Conservation (phyloP, 495 filamentous ascomycete genomes). For the Aspergillus cavernicola region DNA sequence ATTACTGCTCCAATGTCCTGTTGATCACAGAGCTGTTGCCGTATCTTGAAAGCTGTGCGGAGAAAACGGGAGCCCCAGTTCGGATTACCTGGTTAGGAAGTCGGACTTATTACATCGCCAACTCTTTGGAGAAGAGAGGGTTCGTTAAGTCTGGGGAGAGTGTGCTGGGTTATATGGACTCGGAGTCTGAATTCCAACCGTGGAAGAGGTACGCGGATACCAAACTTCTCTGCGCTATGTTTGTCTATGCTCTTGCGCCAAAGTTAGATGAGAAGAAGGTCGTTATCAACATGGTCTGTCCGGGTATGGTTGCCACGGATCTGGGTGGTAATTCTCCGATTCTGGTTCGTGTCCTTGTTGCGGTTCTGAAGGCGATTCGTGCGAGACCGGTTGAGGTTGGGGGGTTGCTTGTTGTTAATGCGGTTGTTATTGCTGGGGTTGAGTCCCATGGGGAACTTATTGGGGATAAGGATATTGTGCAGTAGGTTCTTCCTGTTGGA, state of each 20-base stretch:
- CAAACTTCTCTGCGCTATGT: constrained; percentile 29
- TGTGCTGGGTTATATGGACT: constrained; percentile 32
- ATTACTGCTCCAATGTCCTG: constrained; percentile 32
- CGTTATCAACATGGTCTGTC: not conserved
- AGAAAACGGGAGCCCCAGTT: constrained; percentile 16
- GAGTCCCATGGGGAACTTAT: not conserved
- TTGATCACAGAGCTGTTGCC: constrained; percentile 30
- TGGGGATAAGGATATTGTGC: not conserved
- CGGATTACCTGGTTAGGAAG: constrained; percentile 34
- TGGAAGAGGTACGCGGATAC: constrained; percentile 24
- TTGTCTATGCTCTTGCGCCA: constrained; percentile 27
- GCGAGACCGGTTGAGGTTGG: not conserved
- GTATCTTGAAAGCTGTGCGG: constrained; percentile 22
- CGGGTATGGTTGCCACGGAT: not conserved
- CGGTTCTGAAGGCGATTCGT: not conserved
- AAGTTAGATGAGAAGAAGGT: constrained; percentile 8
- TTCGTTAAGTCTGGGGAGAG: constrained; percentile 16
- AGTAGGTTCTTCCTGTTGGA: not conserved
- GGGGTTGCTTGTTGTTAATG: not conserved
- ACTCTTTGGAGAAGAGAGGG: constrained; percentile 11
- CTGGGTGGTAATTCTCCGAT: not conserved
- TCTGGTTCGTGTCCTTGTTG: not conserved
- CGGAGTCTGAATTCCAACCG: constrained; percentile 14
- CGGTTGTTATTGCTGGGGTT: not conserved
- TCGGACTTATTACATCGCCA: constrained; percentile 15